A percentile compares a stretch with the other conserved stretches of the same genome.
These are phyloP conservation scores for Suillus ampliporus DNA, from an alignment of 768 basidiomycete species.

Conservation along the genomic window DNA sequence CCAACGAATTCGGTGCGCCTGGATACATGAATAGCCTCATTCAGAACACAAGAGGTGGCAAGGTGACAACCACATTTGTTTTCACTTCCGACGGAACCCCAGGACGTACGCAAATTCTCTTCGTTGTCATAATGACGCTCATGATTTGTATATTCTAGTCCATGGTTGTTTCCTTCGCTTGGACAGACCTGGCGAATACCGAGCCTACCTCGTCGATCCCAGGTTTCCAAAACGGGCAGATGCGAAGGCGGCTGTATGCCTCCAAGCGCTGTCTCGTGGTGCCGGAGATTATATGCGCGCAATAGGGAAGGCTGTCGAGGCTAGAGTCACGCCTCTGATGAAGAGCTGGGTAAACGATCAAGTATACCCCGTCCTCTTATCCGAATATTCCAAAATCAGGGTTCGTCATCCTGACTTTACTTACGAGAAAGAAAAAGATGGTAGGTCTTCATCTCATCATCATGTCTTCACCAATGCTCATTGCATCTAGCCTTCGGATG, in stretches of 20 bases:
- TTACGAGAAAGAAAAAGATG: slow-evolving; percentile 53
- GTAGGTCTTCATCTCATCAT: slow-evolving; percentile 38
- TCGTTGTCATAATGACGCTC: slow-evolving; percentile 11
- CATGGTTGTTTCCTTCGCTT: slow-evolving; percentile 70
- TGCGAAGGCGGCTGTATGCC: slow-evolving; percentile 71
- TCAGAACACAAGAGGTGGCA: slow-evolving; percentile 58
- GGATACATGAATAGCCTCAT: slow-evolving; percentile 57
- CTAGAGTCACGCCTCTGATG: slow-evolving; percentile 50
- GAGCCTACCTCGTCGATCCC: slow-evolving; percentile 68
- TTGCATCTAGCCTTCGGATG: slow-evolving; percentile 58
- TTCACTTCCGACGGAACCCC: slow-evolving; percentile 48
- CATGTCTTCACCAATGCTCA: slow-evolving; percentile 4
- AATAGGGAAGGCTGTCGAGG: slow-evolving; percentile 48
- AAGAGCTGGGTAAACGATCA: slow-evolving; percentile 49
- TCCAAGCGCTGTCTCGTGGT: slow-evolving; percentile 69
- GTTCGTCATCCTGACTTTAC: slow-evolving; percentile 46
- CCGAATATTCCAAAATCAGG: slow-evolving; percentile 52
- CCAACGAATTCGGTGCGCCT: slow-evolving; percentile 58
- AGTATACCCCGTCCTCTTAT: slow-evolving; percentile 50
- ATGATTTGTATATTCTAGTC: slow-evolving; percentile 39
- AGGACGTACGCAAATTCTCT: slow-evolving; percentile 45
- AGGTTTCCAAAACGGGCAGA: slow-evolving; percentile 64
- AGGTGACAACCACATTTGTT: slow-evolving; percentile 47
- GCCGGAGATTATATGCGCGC: slow-evolving; percentile 60
- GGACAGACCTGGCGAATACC: slow-evolving; percentile 54